Base-by-base conservation (phyloP, 139 green algal genomes). In the Ettlia oleoabundans region DNA sequence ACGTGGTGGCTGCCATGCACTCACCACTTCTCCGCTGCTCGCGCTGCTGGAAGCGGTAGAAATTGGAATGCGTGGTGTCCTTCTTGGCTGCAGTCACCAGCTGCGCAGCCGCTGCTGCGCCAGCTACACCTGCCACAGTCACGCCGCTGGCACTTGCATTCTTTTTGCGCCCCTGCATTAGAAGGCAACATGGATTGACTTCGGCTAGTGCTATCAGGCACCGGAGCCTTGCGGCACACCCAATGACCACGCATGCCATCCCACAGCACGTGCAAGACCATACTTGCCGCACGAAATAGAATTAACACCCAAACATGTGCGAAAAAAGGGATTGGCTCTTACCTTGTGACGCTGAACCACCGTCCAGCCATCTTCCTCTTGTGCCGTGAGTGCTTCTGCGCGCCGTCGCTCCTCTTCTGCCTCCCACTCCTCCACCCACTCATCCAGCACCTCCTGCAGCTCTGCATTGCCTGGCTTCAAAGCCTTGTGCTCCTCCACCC, bases 1-100 rank as follows among this genome's bases (percentile, higher is more conserved):
- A 58, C 47, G 47, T 15, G 15, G 47, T 15, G 47, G 55, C 55
- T 65, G 28, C 33, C 10, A 30, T 3, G 19, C 15, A 78, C 43
- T 3, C 43, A 93, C 90, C 87, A 53, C 73, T 92, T 6, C 89
- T 82, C 41, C 90, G 80, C 79, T 86, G 88, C 61, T 96, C 93
- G 2, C 92, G 82, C 43, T 90, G 87, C 77, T 97, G 93, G 72
- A 95, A 97, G 51, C 90, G 79, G 82, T 97, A 97, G 66, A 97
- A 96, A 84, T 92, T 84, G 13, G 83, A 67, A 38, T 81, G 53
- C 26, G 76, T 41, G 52, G 84, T 47, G 37, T 83, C 84, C 19
- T 68, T 79, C n/a, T 86, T 81, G 40, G 86, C 85, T 51, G 62
- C 81, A 33, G 55, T 69, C 61, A 43, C 40, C 28, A 78, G 61